A percentile compares a stretch with the other conserved stretches of the same genome.
phyloP scores from a whole-genome alignment of 2,329 filamentous ascomycete species.

The Fusarium algeriense region DNA sequence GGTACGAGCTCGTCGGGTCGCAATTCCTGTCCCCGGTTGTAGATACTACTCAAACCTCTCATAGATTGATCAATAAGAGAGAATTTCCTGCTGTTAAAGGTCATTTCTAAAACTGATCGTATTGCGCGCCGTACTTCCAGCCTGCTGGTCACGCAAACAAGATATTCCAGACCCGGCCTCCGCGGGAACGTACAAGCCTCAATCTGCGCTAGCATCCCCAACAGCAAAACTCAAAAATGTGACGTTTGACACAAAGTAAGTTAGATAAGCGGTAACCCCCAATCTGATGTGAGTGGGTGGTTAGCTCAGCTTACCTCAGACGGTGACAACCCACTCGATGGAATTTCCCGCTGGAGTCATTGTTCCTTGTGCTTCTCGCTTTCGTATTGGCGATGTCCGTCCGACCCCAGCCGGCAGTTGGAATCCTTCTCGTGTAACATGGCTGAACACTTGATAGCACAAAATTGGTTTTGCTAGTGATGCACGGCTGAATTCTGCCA shows the following conservation, averaged over 20 bases:
- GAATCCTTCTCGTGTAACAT: too few species aligned
- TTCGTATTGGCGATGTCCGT: fast-evolving
- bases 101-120: background rate
- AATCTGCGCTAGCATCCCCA: background rate
- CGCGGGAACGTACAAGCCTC: background rate
- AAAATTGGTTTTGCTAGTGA: background rate
- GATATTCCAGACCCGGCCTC: too few species aligned
- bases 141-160: too few species aligned
- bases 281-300: background rate
- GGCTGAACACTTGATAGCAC: fast-evolving
- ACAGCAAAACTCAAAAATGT: background rate
- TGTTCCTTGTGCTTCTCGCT: background rate
- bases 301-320: constrained; percentile 7
- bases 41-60: background rate
- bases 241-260: fast-evolving
- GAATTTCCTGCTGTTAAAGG: fast-evolving
- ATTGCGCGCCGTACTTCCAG: background rate
- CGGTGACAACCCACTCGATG: background rate
- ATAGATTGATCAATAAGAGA: too few species aligned
- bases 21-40: background rate
- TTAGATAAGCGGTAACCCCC: background rate
- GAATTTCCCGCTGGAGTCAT: fast-evolving
- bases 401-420: too few species aligned
- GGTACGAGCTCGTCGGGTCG: background rate
- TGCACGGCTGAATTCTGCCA: background rate